Evolutionary conservation across 2,329 filamentous ascomycete species (phyloP).

Genomic region (Aureobasidium lini): DNA sequence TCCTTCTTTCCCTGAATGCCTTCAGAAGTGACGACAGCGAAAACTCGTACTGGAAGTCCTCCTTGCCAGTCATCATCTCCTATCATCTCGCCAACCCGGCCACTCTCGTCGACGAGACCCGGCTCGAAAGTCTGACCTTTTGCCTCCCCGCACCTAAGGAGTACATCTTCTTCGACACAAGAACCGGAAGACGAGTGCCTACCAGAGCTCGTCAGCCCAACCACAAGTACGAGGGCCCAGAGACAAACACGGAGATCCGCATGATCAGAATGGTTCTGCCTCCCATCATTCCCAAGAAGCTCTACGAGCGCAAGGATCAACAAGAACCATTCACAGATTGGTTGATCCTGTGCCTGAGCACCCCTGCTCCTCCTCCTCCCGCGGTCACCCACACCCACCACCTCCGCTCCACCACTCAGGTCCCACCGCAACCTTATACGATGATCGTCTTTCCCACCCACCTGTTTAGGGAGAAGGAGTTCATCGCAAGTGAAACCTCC

Average conservation of each 20-base stretch:
- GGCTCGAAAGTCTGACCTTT: neutral
- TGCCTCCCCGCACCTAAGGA: neutral
- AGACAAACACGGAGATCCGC: neutral
- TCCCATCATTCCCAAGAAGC: neutral
- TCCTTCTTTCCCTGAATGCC: neutral
- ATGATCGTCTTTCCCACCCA: too few species aligned
- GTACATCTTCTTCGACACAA: neutral
- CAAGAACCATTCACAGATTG: neutral
- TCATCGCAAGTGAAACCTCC: too few species aligned
- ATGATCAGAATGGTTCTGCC: neutral
- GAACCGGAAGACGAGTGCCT: neutral
- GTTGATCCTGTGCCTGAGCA: neutral
- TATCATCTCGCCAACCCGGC: neutral
- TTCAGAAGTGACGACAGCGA: neutral
- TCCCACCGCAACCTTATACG: neutral
- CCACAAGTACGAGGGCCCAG: neutral
- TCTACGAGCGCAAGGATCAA: neutral
- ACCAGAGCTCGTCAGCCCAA: neutral
- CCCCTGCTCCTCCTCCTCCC: neutral
- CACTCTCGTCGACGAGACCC: neutral
- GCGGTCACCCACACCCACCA: too few species aligned
- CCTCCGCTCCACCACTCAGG: neutral
- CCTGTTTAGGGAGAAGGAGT: too few species aligned
- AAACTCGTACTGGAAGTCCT: neutral
- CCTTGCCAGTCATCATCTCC: neutral